phyloP scores from a whole-genome alignment of 768 basidiomycete genomes.

The Boletus fagicola region DNA sequence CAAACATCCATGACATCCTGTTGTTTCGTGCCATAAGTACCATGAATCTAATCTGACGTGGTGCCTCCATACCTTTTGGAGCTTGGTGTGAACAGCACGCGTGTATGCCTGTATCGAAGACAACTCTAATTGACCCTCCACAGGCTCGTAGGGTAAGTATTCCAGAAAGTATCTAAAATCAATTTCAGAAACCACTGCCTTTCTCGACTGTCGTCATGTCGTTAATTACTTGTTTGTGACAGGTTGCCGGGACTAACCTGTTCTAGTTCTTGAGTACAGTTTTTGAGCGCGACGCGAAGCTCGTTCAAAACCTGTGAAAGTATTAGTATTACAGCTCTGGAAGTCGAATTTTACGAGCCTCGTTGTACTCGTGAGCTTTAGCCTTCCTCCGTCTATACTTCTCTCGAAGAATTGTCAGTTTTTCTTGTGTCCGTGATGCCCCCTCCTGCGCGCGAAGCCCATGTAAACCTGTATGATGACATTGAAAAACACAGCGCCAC shows the following conservation, averaged over 20 bases:
- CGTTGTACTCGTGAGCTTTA: constrained; percentile 11
- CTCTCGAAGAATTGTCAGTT: constrained; percentile 10
- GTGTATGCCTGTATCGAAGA: constrained; percentile 4
- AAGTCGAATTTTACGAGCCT: constrained; percentile 16
- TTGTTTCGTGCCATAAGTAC: neutral
- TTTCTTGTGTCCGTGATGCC: constrained; percentile 5
- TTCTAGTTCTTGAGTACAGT: constrained; percentile 21
- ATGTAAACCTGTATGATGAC: neutral
- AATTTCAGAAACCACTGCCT: constrained; percentile 12
- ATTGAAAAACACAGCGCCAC: constrained; percentile 1
- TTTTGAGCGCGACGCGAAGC: constrained; percentile 19
- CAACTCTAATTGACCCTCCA: constrained; percentile 13
- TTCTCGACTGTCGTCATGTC: constrained; percentile 11
- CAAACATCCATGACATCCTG: constrained; percentile 5
- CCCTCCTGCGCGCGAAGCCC: constrained; percentile 9
- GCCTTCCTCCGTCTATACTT: constrained; percentile 26
- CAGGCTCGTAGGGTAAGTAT: constrained; percentile 8
- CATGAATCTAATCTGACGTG: neutral
- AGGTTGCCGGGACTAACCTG: constrained; percentile 7
- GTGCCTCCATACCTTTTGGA: constrained; percentile 18
- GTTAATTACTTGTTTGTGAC: neutral
- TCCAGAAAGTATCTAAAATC: constrained; percentile 12
- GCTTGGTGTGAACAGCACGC: neutral
- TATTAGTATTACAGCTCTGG: neutral
- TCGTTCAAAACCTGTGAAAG: constrained; percentile 17